Evolutionary conservation across 106 monocot species (phyloP).

Genomic region (Cymbidium sinense): DNA sequence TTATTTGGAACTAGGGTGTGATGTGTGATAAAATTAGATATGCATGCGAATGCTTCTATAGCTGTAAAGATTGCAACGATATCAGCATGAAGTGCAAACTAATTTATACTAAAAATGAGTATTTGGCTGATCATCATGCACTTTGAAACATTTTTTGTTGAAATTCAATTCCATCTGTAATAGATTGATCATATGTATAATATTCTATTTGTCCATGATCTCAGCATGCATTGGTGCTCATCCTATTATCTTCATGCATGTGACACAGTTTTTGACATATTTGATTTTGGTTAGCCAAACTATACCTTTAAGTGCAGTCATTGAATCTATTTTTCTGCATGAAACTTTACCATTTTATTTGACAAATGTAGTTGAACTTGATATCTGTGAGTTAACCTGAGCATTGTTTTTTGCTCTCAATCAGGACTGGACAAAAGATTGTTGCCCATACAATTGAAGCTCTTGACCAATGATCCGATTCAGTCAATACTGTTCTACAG

Average conservation of each 20-base stretch:
- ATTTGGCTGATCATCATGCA: neutral
- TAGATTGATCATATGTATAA: neutral
- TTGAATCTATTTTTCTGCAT: neutral
- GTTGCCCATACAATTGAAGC: conserved; percentile 42
- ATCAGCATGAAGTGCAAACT: neutral
- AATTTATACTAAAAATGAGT: neutral
- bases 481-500: conserved; percentile 21
- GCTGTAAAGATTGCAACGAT: neutral
- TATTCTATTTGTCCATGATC: neutral
- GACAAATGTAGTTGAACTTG: neutral
- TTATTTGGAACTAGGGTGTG: neutral
- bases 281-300: neutral
- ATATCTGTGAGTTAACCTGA: neutral
- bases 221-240: neutral
- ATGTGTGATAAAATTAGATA: neutral
- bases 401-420: neutral
- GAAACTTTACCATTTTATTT: neutral
- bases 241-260: neutral
- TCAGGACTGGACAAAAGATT: conserved; percentile 45
- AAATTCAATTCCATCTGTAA: neutral
- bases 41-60: neutral
- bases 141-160: neutral
- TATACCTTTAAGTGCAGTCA: neutral
- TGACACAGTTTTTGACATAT: neutral
- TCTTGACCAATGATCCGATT: conserved; percentile 23